A percentile compares a stretch with the other conserved stretches of the same genome.
phyloP scores from a whole-genome alignment of 257 asterid species.

The Perilla frutescens region DNA sequence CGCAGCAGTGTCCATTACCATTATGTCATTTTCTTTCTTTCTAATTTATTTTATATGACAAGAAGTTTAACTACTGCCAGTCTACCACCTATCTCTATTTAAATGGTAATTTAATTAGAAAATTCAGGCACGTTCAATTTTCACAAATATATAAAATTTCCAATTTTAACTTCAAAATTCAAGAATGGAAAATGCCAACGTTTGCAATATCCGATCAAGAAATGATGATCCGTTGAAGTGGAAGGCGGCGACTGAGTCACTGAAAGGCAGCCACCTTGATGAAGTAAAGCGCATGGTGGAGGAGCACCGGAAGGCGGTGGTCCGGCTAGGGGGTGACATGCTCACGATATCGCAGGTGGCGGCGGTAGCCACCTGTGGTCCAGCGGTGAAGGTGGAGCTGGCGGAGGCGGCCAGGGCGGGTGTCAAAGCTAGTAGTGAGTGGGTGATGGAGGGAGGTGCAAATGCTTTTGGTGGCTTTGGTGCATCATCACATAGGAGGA shows the following conservation, averaged over 20 bases:
- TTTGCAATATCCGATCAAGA: neutral
- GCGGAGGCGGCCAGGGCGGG: conserved; percentile 40
- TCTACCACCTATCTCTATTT: too few relatives aligned
- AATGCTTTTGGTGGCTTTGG: conserved; percentile 38
- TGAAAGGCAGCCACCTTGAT: conserved; percentile 45
- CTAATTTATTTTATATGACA: too few relatives aligned
- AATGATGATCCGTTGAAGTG: conserved; percentile 41
- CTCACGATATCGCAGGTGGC: conserved; percentile 46
- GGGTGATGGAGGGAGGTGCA: conserved; percentile 39
- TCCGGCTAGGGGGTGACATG: conserved; percentile 43
- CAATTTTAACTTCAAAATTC: neutral
- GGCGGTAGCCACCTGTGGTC: conserved; percentile 30
- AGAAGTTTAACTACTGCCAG: too few relatives aligned
- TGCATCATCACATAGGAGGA: conserved; percentile 44
- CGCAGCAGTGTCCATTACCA: too few relatives aligned
- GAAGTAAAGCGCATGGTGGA: conserved; percentile 51
- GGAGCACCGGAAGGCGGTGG: conserved; percentile 44
- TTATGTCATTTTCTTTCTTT: too few relatives aligned
- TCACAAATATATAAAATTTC: neutral
- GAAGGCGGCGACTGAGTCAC: conserved; percentile 39
- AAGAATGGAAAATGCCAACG: conserved; percentile 4
- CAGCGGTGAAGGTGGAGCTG: conserved; percentile 47
- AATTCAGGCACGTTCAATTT: too few relatives aligned
- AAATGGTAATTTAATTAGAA: too few relatives aligned
- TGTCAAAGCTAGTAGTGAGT: conserved; percentile 45